These are phyloP conservation scores for Neolentinus lepideus DNA, from an alignment of 1,284 basidiomycete genomes.

Conservation along the genomic window DNA sequence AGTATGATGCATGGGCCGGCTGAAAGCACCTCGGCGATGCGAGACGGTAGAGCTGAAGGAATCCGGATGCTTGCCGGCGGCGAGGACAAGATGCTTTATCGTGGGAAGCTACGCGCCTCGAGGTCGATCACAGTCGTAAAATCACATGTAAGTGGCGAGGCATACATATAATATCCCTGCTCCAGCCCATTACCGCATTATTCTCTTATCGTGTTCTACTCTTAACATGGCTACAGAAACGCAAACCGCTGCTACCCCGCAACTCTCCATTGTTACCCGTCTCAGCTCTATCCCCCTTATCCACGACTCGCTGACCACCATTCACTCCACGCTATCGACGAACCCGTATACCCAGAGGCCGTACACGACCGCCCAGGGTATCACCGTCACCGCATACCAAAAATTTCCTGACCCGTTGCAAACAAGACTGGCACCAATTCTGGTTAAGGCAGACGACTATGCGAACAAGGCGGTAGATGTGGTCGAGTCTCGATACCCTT, in stretches of 20 bases:
- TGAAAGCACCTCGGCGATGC: neutral
- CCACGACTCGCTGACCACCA: slow-evolving; percentile 48
- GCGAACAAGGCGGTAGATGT: slow-evolving; percentile 71
- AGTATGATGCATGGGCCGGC: neutral
- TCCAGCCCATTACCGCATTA: slow-evolving; percentile 5
- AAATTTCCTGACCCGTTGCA: slow-evolving; percentile 50
- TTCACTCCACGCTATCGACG: slow-evolving; percentile 50
- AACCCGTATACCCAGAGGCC: slow-evolving; percentile 57
- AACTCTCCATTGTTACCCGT: slow-evolving; percentile 53
- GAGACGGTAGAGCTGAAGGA: neutral
- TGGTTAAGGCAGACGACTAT: slow-evolving; percentile 51
- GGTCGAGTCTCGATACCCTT: slow-evolving; percentile 67
- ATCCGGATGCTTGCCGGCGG: neutral
- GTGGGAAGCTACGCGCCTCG: neutral
- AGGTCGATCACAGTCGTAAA: neutral
- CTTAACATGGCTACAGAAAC: slow-evolving; percentile 34
- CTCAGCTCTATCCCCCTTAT: slow-evolving; percentile 66
- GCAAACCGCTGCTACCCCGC: slow-evolving; percentile 31
- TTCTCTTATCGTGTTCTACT: slow-evolving; percentile 6
- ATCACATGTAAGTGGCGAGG: neutral
- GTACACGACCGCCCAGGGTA: slow-evolving; percentile 53
- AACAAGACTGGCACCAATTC: slow-evolving; percentile 53
- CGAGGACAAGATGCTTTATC: neutral
- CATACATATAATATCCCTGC: neutral
- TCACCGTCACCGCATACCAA: slow-evolving; percentile 16